Conservation (phyloP, 495 filamentous ascomycete species). For the Recurvomyces mirabilis region DNA sequence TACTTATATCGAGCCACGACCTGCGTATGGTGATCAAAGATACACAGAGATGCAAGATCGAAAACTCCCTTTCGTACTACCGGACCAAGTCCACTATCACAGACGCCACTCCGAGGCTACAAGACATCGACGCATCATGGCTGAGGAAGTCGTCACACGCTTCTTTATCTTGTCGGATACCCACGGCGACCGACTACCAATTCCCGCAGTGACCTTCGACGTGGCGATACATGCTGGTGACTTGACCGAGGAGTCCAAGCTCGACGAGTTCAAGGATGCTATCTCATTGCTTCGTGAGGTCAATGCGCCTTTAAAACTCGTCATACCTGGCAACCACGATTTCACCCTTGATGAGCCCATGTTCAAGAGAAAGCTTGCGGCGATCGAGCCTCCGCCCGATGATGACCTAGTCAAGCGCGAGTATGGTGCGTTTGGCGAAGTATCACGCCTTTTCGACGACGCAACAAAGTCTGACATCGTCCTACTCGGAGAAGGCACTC, state of each 20-base stretch:
- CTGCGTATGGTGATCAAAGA: too few species aligned
- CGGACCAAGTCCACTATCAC: too few species aligned
- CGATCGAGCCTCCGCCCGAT: not conserved
- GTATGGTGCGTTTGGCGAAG: constrained; percentile 1
- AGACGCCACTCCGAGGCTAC: too few species aligned
- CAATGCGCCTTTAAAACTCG: constrained; percentile 57
- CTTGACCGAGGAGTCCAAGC: constrained; percentile 50
- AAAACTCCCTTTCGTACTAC: too few species aligned
- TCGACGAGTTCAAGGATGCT: constrained; percentile 40
- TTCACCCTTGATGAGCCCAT: constrained; percentile 48
- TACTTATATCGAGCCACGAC: too few species aligned
- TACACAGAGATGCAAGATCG: too few species aligned
- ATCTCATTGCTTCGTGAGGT: constrained; percentile 44
- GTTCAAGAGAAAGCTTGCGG: constrained; percentile 4
- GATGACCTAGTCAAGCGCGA: not conserved
- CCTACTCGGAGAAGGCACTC: constrained; percentile 55
- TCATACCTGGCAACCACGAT: constrained; percentile 76
- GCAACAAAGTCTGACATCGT: constrained; percentile 42
- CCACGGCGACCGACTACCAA: constrained; percentile 19
- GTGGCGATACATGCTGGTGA: constrained; percentile 65
- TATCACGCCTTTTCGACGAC: not conserved
- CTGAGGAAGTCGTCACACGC: constrained; percentile 10
- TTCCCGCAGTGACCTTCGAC: constrained; percentile 38
- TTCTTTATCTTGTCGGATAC: constrained; percentile 28
- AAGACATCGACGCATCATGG: too few species aligned